Percentiles rank a stretch among this genome's conserved stretches.
These are phyloP conservation scores for Solanum phureja DNA, from an alignment of 257 asterid species.

Conservation along the genomic window DNA sequence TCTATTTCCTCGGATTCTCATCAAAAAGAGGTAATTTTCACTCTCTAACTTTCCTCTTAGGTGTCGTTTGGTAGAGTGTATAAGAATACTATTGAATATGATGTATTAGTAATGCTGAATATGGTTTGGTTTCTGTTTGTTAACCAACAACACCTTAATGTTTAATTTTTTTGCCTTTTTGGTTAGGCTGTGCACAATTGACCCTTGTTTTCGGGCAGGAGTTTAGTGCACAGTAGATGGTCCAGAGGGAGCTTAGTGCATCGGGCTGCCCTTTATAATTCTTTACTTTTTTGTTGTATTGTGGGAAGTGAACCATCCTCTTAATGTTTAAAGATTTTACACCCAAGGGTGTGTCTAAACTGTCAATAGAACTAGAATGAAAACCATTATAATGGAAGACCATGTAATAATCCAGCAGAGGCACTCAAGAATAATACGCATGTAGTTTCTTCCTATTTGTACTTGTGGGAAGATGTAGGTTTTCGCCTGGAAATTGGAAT, in stretches of 20 bases:
- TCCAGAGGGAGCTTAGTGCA: not conserved
- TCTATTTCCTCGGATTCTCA: slow-evolving; percentile 10
- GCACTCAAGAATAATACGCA: no score
- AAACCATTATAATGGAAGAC: not conserved
- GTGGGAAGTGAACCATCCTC: not conserved
- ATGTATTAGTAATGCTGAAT: not conserved
- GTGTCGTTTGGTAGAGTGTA: not conserved
- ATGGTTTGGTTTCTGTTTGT: no score
- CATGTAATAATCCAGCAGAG: not conserved
- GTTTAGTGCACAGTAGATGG: no score
- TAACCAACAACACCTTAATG: no score
- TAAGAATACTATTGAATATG: not conserved
- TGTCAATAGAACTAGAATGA: not conserved
- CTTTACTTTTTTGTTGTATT: not conserved
- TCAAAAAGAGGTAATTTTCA: slow-evolving; percentile 13
- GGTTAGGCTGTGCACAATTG: no score
- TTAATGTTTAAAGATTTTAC: not conserved
- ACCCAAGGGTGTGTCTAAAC: no score
- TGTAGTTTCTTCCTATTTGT: not conserved
- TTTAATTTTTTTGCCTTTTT: no score
- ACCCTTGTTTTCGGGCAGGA: no score
- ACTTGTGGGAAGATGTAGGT: not conserved
- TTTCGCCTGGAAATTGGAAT: not conserved
- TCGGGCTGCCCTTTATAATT: not conserved
- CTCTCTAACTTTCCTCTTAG: not conserved